Evolutionary conservation across 2,329 filamentous ascomycete species (phyloP), one percentile per base, ranked within the genome.

Genomic region (Alternaria sp.): DNA sequence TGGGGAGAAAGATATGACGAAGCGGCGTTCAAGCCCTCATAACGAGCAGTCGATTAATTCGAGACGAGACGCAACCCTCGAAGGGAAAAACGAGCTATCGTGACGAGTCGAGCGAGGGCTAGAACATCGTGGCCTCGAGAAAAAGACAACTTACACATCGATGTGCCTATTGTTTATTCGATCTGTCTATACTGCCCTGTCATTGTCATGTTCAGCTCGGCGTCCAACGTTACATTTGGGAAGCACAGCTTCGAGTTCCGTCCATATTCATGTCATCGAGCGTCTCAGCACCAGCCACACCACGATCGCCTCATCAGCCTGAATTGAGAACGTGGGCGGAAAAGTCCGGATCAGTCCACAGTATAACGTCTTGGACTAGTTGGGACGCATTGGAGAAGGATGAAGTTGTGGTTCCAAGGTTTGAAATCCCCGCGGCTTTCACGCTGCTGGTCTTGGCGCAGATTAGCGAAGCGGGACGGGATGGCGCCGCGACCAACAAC

Each of bases 141-240:
- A 43, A 54, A 51, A 14, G 8, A 27, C 18, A 20, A 25, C 30
- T 20, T 46, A 18, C 25, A 8, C 28, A 11, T 16, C 27, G 52
- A 57, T 30, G 22, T 25, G 18, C 59, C 49, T 57, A 62, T 53
- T 40, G 34, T 43, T 25, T 32, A 52, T 52, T 57, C 41, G 40
- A 52, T 52, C 59, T 28, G 44, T 50, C 50, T 51, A 34, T 48
- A 44, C 48, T 61, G 54, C 57, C 46, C 41, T 48, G 38, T 54
- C 55, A 25, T 41, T 54, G 52, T 50, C 60, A 41, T 63, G 48
- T 61, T 55, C 57, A 60, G 40, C 41, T 54, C 52, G 41, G 59
- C 51, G 48, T 55, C 62, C 62, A 57, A 70, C 61, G 69, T 73
- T 73, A 66, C 67, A 72, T 70, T 58, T 63, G 58, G 66, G 66